Conservation (phyloP, 2,329 filamentous ascomycete genomes). For the Trichoderma endophyticum region DNA sequence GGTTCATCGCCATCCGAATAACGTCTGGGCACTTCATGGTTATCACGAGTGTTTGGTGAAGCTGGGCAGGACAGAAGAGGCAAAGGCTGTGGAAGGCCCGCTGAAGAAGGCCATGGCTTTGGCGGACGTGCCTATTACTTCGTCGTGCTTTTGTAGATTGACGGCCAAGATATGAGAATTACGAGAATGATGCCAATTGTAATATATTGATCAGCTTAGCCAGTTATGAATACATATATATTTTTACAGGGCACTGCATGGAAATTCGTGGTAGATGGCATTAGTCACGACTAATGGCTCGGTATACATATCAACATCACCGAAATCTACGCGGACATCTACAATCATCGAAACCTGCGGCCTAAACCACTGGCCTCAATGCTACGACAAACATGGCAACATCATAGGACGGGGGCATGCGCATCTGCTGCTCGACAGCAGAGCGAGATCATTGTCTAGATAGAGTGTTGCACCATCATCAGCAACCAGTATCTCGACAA, state of each 20-base stretch:
- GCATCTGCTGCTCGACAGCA: constrained; percentile 11
- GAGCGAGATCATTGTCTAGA: constrained; percentile 19
- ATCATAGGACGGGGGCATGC: constrained; percentile 1
- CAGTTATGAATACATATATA: neutral
- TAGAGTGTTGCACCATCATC: constrained; percentile 2
- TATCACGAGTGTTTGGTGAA: constrained; percentile 65
- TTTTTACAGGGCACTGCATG: neutral
- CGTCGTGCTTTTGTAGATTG: constrained; percentile 31
- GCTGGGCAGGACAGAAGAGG: constrained; percentile 42
- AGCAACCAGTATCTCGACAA: constrained; percentile 9
- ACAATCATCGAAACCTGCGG: neutral
- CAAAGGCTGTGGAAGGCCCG: constrained; percentile 37
- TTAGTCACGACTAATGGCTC: neutral
- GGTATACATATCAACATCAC: neutral
- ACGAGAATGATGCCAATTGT: neutral
- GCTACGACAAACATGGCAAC: neutral
- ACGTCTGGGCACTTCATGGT: constrained; percentile 73
- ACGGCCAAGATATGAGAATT: constrained; percentile 23
- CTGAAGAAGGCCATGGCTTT: constrained; percentile 50
- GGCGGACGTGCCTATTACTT: constrained; percentile 57
- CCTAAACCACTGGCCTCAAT: neutral
- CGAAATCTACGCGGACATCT: neutral
- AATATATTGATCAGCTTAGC: neutral
- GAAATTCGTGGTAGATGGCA: neutral
- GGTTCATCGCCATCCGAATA: constrained; percentile 64